Conservation (phyloP, 1,284 basidiomycete genomes). For the Sanguinoderma infundibulare region DNA sequence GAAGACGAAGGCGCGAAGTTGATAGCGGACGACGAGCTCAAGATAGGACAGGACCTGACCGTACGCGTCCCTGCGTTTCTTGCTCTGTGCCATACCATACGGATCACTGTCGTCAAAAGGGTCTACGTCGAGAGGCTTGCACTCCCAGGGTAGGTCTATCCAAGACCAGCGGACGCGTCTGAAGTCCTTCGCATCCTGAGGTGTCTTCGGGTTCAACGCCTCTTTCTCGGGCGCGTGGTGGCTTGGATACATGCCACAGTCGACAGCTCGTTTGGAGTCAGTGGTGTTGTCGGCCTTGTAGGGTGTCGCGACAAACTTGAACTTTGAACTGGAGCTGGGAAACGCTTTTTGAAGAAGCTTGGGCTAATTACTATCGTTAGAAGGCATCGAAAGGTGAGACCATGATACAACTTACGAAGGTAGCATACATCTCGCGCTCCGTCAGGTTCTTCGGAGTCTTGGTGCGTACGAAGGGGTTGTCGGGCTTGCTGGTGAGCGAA, state of each 20-base stretch:
- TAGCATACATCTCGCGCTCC: slow-evolving; percentile 3
- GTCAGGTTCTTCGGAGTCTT: background rate
- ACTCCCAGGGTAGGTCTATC: slow-evolving; percentile 13
- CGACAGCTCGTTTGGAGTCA: background rate
- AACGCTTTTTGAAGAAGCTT: background rate
- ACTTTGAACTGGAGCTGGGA: background rate
- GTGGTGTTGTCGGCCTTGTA: background rate
- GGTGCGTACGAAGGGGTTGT: background rate
- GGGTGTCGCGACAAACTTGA: slow-evolving; percentile 1
- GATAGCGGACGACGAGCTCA: slow-evolving; percentile 8
- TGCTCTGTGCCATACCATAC: background rate
- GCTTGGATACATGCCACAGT: slow-evolving; percentile 6
- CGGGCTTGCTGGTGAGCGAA: background rate
- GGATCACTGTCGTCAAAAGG: slow-evolving; percentile 6
- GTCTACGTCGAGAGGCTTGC: slow-evolving; percentile 10
- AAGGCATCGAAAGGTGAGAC: background rate
- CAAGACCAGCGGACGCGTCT: slow-evolving; percentile 5
- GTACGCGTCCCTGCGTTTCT: background rate
- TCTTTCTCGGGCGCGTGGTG: background rate
- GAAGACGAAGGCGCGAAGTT: slow-evolving; percentile 11
- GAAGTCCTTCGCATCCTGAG: background rate
- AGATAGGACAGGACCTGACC: slow-evolving; percentile 15
- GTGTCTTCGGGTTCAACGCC: too few species aligned
- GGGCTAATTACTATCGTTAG: background rate
- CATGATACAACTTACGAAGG: background rate